These are phyloP conservation scores for Trichoderma sp. DNA, from an alignment of 2,329 filamentous ascomycete species.

Conservation along the genomic window DNA sequence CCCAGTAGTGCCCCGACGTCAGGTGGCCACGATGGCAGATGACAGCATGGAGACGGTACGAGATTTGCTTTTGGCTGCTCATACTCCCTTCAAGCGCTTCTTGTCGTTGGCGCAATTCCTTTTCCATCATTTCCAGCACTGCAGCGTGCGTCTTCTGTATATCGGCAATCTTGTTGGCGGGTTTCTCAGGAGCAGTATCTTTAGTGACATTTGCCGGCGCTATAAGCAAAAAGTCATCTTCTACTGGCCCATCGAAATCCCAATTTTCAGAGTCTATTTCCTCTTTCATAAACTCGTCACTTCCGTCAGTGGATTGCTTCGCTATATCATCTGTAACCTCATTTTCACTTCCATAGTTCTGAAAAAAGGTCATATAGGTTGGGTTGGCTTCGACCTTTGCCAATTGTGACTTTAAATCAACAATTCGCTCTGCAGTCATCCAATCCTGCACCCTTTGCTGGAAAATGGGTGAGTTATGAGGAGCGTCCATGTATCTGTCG, in stretches of 20 bases:
- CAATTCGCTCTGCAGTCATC: slow-evolving; percentile 70
- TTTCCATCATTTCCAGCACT: slow-evolving; percentile 51
- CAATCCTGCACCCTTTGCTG: slow-evolving; percentile 70
- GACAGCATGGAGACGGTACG: slow-evolving; percentile 86
- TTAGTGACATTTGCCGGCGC: slow-evolving; percentile 28
- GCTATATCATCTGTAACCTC: slow-evolving; percentile 24
- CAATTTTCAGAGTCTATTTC: slow-evolving; percentile 32
- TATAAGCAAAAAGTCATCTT: slow-evolving; percentile 44
- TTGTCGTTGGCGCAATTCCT: slow-evolving; percentile 45
- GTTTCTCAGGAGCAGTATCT: not conserved
- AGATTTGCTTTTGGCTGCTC: slow-evolving; percentile 63
- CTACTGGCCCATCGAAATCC: slow-evolving; percentile 46
- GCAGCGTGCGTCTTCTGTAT: slow-evolving; percentile 34
- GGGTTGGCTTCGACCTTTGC: slow-evolving; percentile 36
- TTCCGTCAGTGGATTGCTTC: not conserved
- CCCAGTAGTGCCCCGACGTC: slow-evolving; percentile 89
- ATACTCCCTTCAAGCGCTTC: slow-evolving; percentile 36
- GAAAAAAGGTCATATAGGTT: slow-evolving; percentile 37
- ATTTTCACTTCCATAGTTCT: slow-evolving; percentile 36
- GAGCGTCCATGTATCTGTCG: slow-evolving; percentile 81
- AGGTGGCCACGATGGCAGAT: slow-evolving; percentile 84
- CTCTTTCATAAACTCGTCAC: slow-evolving; percentile 11
- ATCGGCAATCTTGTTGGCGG: slow-evolving; percentile 27
- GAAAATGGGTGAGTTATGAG: slow-evolving; percentile 63
- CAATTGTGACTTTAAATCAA: slow-evolving; percentile 52